Evolutionary conservation across 106 monocot genomes (phyloP), one percentile per base, ranked within the genome.

Genomic region (Phalaenopsis equestris): DNA sequence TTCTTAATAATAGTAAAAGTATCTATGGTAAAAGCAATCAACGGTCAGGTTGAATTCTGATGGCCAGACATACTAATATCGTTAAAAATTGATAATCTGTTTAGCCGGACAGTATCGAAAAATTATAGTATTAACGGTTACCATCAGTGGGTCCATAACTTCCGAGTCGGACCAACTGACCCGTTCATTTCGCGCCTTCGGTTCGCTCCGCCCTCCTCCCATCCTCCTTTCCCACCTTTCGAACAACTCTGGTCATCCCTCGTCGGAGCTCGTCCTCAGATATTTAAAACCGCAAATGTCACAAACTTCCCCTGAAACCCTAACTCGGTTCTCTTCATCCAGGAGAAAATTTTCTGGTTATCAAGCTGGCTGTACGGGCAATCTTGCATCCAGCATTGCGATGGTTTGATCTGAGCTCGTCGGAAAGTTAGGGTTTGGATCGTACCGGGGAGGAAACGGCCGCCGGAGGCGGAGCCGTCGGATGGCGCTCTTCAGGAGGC

Each of bases 401-500:
- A 74, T 74, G 18, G 45, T 74, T 74, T 74, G 74, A 74, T 74
- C 42, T 15, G 41, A 49, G 76, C 76, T 76, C 48, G 48, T 15
- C 8, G 76, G 76, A 30, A 49, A 74, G 41, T 49, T 76, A 76
- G 76, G 76, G 76, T 49, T 76, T 76, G 48, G 17, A 49, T 46
- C 21, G 48, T 30, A n/a, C 2, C 48, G 49, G 49, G 0, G 12
- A 41, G 30, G 30, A 1, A 12, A 30, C 77, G 67, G 86, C 81
- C 82, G 87, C 85, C 86, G 81, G 84, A 78, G 86, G 81, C 75
- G 83, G 80, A 81, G 89, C 86, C 85, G 83, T 80, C 88, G 84
- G 86, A 94, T 99, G 98, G 94, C 94, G 78, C 89, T 99, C 48
- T 95, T 99, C 86, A 82, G 94, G 86, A 89, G 98, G 87, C 85